Percentiles rank a stretch among this genome's conserved stretches.
Conservation (phyloP, 108 stramenopile species). For the Epipyxis sp. region DNA sequence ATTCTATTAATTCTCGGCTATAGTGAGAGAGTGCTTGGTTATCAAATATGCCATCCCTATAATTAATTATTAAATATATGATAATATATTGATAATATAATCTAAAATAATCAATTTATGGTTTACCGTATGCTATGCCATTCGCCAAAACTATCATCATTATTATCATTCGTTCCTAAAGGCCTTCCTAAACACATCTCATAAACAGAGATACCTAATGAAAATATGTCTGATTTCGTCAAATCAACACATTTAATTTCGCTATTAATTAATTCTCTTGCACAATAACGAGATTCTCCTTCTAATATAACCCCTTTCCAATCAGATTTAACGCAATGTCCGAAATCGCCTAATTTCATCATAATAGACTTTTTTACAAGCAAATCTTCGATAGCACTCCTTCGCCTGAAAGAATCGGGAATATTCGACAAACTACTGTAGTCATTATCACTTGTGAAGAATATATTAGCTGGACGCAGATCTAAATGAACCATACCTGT, state of each 20-base stretch:
- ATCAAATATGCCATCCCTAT: too few species aligned
- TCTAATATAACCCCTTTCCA: background rate
- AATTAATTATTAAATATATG: too few species aligned
- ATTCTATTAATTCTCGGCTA: too few species aligned
- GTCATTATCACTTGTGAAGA: background rate
- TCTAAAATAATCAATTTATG: background rate
- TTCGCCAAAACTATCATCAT: background rate
- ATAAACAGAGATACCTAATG: conserved; percentile 78
- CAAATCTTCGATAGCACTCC: background rate
- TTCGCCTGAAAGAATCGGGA: too few species aligned
- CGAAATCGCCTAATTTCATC: background rate
- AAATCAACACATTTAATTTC: conserved; percentile 50
- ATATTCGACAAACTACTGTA: background rate
- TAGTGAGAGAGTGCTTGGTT: too few species aligned
- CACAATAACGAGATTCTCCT: background rate
- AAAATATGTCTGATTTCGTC: conserved; percentile 89
- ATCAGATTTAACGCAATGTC: background rate
- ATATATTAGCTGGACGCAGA: conserved; percentile 28
- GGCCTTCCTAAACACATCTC: conserved; percentile 71
- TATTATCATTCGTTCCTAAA: conserved; percentile 54
- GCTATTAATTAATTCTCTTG: background rate
- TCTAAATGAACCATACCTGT: conserved; percentile 22
- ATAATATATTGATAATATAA: too few species aligned
- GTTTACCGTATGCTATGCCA: background rate
- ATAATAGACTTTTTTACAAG: background rate